These are phyloP conservation scores for Pichia sp. DNA, from an alignment of 1,139 yeast genomes.

Conservation along the genomic window DNA sequence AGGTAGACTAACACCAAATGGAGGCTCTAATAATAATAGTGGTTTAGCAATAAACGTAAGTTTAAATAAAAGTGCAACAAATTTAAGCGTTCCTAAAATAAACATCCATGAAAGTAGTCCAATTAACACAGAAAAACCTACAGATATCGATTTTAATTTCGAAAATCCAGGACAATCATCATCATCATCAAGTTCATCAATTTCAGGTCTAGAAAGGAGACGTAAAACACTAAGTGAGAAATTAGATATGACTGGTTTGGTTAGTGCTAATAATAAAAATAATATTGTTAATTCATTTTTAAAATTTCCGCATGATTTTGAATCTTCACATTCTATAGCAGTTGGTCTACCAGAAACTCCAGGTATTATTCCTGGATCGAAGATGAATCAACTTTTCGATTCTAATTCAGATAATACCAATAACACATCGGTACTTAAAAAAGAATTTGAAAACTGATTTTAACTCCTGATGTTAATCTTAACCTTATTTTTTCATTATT, in stretches of 20 bases:
- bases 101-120: constrained; percentile 14
- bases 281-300: not conserved
- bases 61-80: constrained; percentile 2
- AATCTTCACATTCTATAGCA: not conserved
- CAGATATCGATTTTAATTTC: not conserved
- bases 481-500: too few relatives aligned
- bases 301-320: constrained; percentile 3
- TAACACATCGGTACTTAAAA: too few relatives aligned
- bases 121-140: constrained; percentile 5
- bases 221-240: constrained; percentile 15
- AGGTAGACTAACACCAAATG: constrained; percentile 13
- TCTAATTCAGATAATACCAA: too few relatives aligned
- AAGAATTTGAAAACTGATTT: not conserved
- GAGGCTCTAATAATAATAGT: not conserved
- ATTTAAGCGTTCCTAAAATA: constrained; percentile 10
- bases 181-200: not conserved
- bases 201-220: constrained; percentile 9
- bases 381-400: constrained; percentile 12
- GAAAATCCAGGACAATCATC: not conserved
- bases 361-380: constrained; percentile 18
- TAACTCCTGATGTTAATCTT: too few relatives aligned
- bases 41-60: constrained; percentile 1
- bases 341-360: constrained; percentile 16
- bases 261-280: not conserved
- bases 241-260: constrained; percentile 7